phyloP scores from a whole-genome alignment of 2,329 filamentous ascomycete genomes.

The Diaporthe sp. region DNA sequence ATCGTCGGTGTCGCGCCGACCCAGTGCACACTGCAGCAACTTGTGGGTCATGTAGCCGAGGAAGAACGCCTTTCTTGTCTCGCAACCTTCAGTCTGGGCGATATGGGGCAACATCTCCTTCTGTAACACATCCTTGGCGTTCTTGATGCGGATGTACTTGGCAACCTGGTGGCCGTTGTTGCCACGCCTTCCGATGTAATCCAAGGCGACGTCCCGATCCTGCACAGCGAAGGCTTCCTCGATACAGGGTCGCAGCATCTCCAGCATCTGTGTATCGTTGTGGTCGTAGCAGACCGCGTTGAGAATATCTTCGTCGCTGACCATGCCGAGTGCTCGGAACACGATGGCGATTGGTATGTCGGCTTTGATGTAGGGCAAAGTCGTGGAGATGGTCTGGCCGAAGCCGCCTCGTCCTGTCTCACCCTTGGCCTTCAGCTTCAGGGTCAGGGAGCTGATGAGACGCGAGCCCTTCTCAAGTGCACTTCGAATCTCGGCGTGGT shows the following conservation, averaged over 20 bases:
- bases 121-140: constrained; percentile 93
- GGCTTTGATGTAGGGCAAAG: constrained; percentile 91
- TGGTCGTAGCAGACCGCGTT: constrained; percentile 98
- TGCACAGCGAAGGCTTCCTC: constrained; percentile 98
- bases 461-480: constrained; percentile 96
- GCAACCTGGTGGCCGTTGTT: constrained; percentile 78
- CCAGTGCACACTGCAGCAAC: constrained; percentile 91
- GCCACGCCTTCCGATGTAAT: constrained; percentile 95
- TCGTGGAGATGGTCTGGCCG: constrained; percentile 90
- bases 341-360: constrained; percentile 96
- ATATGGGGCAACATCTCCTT: constrained; percentile 98
- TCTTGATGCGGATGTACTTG: constrained; percentile 89
- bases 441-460: constrained; percentile 90
- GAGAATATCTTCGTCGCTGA: constrained; percentile 97
- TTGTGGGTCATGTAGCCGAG: constrained; percentile 99
- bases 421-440: constrained; percentile 91
- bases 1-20: constrained; percentile 93
- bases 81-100: constrained; percentile 92
- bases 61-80: constrained; percentile 98
- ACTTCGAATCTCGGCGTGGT: constrained; percentile 95
- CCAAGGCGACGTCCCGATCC: constrained; percentile 92
- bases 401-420: constrained; percentile 84
- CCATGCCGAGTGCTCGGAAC: constrained; percentile 94
- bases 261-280: constrained; percentile 95
- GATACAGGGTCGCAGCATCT: constrained; percentile 97